These are phyloP conservation scores for Eruca vesicaria DNA, from an alignment of 441 rosid genomes.

Conservation along the genomic window DNA sequence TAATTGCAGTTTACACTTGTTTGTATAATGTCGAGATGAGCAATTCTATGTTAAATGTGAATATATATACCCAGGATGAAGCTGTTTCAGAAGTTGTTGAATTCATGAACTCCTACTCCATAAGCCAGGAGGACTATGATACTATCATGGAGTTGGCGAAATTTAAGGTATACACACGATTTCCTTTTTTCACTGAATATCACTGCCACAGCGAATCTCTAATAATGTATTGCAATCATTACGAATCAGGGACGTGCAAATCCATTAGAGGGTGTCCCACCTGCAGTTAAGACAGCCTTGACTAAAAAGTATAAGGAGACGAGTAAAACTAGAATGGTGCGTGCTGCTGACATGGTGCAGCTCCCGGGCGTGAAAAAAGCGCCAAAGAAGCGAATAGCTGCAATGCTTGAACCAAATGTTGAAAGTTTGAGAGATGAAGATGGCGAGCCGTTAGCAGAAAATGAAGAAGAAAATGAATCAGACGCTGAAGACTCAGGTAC, in stretches of 20 bases:
- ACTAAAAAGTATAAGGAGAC: slow-evolving; percentile 82
- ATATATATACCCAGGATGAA: slow-evolving; percentile 62
- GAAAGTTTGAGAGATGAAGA: slow-evolving; percentile 62
- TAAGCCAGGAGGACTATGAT: slow-evolving; percentile 88
- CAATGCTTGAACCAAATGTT: slow-evolving; percentile 70
- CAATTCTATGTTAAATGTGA: not conserved
- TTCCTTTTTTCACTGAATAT: not conserved
- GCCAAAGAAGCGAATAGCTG: slow-evolving; percentile 79
- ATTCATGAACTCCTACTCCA: slow-evolving; percentile 86
- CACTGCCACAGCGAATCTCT: slow-evolving; percentile 4
- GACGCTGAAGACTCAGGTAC: slow-evolving; percentile 73
- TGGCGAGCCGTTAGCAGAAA: slow-evolving; percentile 53
- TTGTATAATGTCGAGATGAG: not conserved
- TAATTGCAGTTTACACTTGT: not conserved
- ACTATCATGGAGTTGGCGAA: slow-evolving; percentile 77
- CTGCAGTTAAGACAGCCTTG: slow-evolving; percentile 86
- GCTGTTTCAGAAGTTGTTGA: slow-evolving; percentile 88
- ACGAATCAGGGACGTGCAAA: slow-evolving; percentile 65
- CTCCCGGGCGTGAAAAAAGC: slow-evolving; percentile 86
- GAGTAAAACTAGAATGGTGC: slow-evolving; percentile 68
- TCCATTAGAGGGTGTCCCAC: slow-evolving; percentile 88
- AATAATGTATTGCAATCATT: slow-evolving; percentile 4
- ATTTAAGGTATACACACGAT: slow-evolving; percentile 57
- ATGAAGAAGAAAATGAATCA: slow-evolving; percentile 61
- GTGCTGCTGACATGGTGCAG: slow-evolving; percentile 79